Evolutionary conservation across 306 rosid species (phyloP).

Genomic region (Herpetospermum pedunculosum): DNA sequence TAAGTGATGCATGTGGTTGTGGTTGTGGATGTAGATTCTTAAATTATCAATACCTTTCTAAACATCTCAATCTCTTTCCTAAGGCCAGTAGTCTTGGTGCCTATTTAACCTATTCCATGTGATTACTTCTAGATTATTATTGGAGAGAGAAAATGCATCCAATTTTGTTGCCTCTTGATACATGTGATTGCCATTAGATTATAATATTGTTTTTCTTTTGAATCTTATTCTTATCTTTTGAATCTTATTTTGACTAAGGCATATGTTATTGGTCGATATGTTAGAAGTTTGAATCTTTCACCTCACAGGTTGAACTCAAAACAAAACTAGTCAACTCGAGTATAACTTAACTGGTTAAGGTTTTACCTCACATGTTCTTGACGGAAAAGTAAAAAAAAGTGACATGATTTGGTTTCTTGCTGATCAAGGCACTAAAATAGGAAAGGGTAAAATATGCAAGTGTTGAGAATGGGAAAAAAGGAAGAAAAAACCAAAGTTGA

Average conservation of each 20-base stretch:
- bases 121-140: neutral
- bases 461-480: neutral
- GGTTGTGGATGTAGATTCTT: neutral
- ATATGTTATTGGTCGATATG: no score
- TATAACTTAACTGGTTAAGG: no score
- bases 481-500: neutral
- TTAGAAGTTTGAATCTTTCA: no score
- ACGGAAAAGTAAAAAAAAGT: no score
- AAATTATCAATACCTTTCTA: neutral
- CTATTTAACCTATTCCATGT: neutral
- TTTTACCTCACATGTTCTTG: no score
- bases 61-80: neutral
- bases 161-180: neutral
- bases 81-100: neutral
- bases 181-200: neutral
- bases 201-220: neutral
- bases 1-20: neutral
- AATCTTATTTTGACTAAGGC: no score
- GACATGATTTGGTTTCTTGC: neutral
- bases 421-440: neutral
- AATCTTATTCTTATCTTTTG: no score
- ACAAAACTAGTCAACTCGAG: no score
- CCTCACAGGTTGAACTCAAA: no score
- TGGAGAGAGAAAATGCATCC: neutral
- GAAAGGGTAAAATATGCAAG: neutral